Conservation (phyloP, 108 stramenopile genomes). For the Cyclotella sp. region DNA sequence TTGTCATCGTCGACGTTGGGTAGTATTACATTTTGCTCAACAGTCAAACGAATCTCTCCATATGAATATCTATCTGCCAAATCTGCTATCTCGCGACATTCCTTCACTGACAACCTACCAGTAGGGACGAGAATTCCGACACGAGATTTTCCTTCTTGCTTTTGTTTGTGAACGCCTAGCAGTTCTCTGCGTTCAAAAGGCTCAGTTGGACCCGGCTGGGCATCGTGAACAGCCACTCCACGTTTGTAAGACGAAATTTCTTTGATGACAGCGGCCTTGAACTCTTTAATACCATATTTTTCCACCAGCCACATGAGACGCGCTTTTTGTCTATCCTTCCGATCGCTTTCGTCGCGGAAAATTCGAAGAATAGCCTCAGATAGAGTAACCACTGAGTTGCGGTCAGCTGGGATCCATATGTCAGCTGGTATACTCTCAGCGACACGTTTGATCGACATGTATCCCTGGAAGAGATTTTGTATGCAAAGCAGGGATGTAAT, state of each 20-base stretch:
- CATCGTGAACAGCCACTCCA: slow-evolving; percentile 65
- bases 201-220: slow-evolving; percentile 62
- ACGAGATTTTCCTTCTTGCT: slow-evolving; percentile 83
- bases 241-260: slow-evolving; percentile 79
- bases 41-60: slow-evolving; percentile 94
- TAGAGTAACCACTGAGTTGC: slow-evolving; percentile 78
- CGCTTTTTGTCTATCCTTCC: slow-evolving; percentile 89
- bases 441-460: slow-evolving; percentile 92
- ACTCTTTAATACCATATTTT: slow-evolving; percentile 86
- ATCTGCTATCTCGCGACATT: slow-evolving; percentile 82
- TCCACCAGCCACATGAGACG: slow-evolving; percentile 95
- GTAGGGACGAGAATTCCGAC: slow-evolving; percentile 89
- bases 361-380: slow-evolving; percentile 83
- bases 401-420: slow-evolving; percentile 90
- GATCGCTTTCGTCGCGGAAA: slow-evolving; percentile 91
- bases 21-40: slow-evolving; percentile 93
- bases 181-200: slow-evolving; percentile 82
- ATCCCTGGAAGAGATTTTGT: slow-evolving; percentile 52
- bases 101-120: slow-evolving; percentile 81
- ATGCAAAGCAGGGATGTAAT: background rate
- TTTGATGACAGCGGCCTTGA: slow-evolving; percentile 69
- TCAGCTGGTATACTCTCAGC: slow-evolving; percentile 79
- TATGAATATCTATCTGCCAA: slow-evolving; percentile 87
- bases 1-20: slow-evolving; percentile 87
- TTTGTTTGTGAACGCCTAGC: slow-evolving; percentile 91